Percentiles rank a stretch among this genome's conserved stretches.
phyloP scores from a whole-genome alignment of 2,329 filamentous ascomycete genomes.

The Golovinomyces cichoracearum region DNA sequence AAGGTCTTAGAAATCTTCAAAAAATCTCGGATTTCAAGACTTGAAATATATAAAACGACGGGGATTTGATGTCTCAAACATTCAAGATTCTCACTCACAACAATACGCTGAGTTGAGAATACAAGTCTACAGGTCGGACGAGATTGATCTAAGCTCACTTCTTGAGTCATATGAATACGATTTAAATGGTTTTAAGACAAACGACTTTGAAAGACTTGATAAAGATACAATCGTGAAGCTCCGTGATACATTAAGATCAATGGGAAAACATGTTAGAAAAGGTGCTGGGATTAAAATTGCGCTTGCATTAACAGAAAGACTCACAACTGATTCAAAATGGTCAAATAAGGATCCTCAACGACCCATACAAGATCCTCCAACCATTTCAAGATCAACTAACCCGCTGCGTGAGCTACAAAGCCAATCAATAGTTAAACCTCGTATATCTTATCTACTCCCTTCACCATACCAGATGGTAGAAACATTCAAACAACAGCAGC shows the following conservation, averaged over 20 bases:
- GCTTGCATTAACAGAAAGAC: no score
- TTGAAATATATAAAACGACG: background rate
- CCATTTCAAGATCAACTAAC: background rate
- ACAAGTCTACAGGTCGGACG: background rate
- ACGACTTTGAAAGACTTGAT: background rate
- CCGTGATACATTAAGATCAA: background rate
- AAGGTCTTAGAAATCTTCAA: background rate
- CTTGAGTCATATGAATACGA: background rate
- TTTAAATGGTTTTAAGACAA: background rate
- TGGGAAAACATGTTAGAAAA: no score
- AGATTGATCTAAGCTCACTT: background rate
- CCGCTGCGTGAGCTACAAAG: background rate
- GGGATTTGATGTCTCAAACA: background rate
- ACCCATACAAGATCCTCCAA: background rate
- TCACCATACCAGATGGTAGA: background rate
- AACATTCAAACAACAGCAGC: background rate
- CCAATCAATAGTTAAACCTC: background rate
- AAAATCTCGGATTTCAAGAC: background rate
- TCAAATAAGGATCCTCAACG: background rate
- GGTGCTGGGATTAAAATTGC: no score
- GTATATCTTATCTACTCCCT: background rate
- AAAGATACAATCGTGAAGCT: background rate
- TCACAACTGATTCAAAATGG: no score
- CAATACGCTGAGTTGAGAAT: background rate
- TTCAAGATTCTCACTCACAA: background rate